Base-by-base conservation (phyloP, 148 eudicot genomes). In the Gaultheria prostrata region DNA sequence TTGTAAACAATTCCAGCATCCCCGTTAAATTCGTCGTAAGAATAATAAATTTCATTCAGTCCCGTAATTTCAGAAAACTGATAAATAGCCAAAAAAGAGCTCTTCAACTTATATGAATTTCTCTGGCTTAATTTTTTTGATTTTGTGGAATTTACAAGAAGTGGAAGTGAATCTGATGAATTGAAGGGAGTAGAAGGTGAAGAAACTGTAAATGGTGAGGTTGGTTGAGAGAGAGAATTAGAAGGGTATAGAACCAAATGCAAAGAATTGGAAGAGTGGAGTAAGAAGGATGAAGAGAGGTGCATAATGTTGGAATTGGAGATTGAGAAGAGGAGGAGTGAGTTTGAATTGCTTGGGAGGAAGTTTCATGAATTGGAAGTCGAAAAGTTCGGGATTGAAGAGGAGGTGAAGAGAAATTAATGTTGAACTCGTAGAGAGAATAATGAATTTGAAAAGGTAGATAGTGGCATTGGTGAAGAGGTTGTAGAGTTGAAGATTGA, bases 401-500 rank as follows among this genome's bases (percentile, higher is more conserved):
- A 83, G 14, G 92, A 89, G 48, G 14, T 87, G 80, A 84, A 84
- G 80, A 70, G 76, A 65, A 80, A 76, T 82, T 82, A 86, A 79
- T 49, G 65, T 10, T 51, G 84, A 84, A 57, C 86, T 89, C 63
- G 81, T 83, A 69, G 76, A 57, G 65, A 17, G 20, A 45, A 72
- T 83, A n/a, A n/a, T n/a, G n/a, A n/a, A n/a, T n/a, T n/a, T n/a
- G n/a, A 45, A 20, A 81, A 79, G 46, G 78, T 45, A 5, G 50
- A 45, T 4, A 67, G 57, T 20, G 78, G 45, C 18, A 28, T 35
- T 21, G 8, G 43, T 46, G 82, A 32, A 53, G 84, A 78, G 85
- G 54, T 93, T 80, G 63, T 61, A 48, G 84, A 90, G 54, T 84
- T 92, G 90, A 89, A 90, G 91, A 83, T 85, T 76, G 94, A 88